Percentiles rank a stretch among this genome's conserved stretches.
These are phyloP conservation scores for Speleostelium caveatum DNA, from an alignment of 78 protist genomes.

Conservation along the genomic window DNA sequence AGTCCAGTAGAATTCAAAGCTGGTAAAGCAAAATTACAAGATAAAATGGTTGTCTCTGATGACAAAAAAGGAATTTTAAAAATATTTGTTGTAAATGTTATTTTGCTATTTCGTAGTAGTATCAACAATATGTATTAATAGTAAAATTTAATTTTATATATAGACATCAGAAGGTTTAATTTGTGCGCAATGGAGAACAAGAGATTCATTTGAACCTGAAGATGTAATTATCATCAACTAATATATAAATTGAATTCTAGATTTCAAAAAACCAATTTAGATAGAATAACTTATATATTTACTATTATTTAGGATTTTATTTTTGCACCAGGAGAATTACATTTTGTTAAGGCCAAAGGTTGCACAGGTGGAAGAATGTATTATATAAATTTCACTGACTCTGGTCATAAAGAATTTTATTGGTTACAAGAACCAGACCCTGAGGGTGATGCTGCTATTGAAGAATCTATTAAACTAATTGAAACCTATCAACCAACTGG, in stretches of 20 bases:
- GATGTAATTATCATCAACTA: conserved; percentile 29
- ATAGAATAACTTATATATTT: not conserved
- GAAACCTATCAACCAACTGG: conserved; percentile 30
- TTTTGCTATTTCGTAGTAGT: not conserved
- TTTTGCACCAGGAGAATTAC: conserved; percentile 66
- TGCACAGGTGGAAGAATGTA: conserved; percentile 64
- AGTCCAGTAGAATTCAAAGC: conserved; percentile 63
- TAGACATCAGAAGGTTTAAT: conserved; percentile 47
- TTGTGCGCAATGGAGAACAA: conserved; percentile 40
- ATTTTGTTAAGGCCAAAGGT: conserved; percentile 14
- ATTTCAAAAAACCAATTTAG: not conserved
- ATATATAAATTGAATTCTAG: too few relatives aligned
- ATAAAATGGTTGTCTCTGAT: conserved; percentile 22
- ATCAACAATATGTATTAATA: too few relatives aligned
- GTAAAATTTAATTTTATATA: not conserved
- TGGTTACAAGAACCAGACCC: conserved; percentile 68
- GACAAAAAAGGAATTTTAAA: conserved; percentile 43
- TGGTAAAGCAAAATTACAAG: conserved; percentile 51
- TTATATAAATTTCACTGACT: conserved; percentile 48
- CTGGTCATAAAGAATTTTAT: conserved; percentile 41
- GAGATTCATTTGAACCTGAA: conserved; percentile 39
- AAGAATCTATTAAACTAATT: conserved; percentile 35
- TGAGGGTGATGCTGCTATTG: conserved; percentile 25
- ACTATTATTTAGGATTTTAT: conserved; percentile 2
- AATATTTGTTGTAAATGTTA: not conserved